Percentiles rank a stretch among this genome's conserved stretches.
Evolutionary conservation across 345 rosid genomes (phyloP).

Genomic region (Hibiscus mutabilis): DNA sequence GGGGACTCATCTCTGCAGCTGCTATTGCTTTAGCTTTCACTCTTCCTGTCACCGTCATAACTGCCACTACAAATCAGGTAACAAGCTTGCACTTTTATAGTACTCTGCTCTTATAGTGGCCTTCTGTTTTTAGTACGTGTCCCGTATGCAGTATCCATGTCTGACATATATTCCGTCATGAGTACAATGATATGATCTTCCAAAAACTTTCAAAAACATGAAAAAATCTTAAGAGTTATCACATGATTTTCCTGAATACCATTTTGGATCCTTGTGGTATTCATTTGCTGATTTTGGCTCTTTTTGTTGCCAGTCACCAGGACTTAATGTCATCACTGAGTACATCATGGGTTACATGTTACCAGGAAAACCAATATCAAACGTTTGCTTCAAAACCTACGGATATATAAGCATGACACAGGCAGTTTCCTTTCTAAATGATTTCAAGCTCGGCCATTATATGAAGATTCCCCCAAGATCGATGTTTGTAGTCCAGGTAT

Average conservation of each 20-base stretch:
- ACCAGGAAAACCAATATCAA: constrained; percentile 58
- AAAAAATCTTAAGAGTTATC: too few species aligned
- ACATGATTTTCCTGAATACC: neutral
- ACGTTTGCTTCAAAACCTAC: constrained; percentile 49
- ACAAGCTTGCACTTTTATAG: neutral
- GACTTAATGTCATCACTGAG: constrained; percentile 53
- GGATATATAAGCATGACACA: constrained; percentile 55
- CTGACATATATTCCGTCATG: neutral
- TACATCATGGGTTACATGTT: constrained; percentile 49
- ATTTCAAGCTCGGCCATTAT: constrained; percentile 59
- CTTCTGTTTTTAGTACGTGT: neutral
- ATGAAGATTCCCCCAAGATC: constrained; percentile 55
- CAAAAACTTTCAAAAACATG: too few species aligned
- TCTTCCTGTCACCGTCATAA: too few species aligned
- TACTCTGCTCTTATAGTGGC: neutral
- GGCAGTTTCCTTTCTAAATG: constrained; percentile 47
- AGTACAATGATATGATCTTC: neutral
- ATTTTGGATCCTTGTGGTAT: neutral
- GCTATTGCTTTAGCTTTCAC: too few species aligned
- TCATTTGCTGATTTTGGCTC: neutral
- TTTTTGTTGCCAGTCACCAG: constrained; percentile 31
- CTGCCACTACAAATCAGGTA: too few species aligned
- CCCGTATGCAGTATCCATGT: neutral
- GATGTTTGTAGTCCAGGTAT: constrained; percentile 47
- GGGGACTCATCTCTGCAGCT: too few species aligned